Conservation (phyloP, 2,329 filamentous ascomycete species). For the Neofusicoccum parvum region DNA sequence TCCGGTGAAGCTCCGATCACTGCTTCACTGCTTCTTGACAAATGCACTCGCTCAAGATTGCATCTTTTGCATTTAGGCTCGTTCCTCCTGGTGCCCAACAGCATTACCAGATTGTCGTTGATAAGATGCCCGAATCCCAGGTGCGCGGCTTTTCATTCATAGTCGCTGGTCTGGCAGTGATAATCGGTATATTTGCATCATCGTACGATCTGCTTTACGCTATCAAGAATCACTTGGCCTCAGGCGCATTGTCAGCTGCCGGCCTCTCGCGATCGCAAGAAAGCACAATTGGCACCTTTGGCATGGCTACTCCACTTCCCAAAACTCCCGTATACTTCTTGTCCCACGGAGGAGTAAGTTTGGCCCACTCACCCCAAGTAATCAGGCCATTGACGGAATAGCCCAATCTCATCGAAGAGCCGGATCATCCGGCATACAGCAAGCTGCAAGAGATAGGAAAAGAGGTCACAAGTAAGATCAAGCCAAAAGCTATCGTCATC, state of each 20-base stretch:
- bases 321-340: slow-evolving; percentile 16
- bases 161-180: neutral
- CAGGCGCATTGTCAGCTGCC: neutral
- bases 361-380: no score
- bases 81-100: neutral
- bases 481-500: slow-evolving; percentile 72
- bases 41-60: neutral
- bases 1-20: slow-evolving; percentile 6
- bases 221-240: neutral
- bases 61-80: neutral
- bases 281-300: neutral
- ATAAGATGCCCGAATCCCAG: slow-evolving; percentile 2
- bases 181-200: neutral
- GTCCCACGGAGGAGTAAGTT: slow-evolving; percentile 17
- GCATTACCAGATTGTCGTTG: neutral
- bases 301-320: neutral
- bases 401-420: slow-evolving; percentile 70
- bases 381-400: neutral
- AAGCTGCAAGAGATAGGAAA: slow-evolving; percentile 66
- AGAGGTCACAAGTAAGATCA: slow-evolving; percentile 71
- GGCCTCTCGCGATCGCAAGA: neutral
- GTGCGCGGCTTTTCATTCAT: slow-evolving; percentile 1
- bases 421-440: slow-evolving; percentile 66
- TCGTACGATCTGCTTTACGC: neutral
- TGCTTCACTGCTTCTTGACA: slow-evolving; percentile 13